Conservation (phyloP, 176 grass and related monocot genomes). For the Bromus sterilis region DNA sequence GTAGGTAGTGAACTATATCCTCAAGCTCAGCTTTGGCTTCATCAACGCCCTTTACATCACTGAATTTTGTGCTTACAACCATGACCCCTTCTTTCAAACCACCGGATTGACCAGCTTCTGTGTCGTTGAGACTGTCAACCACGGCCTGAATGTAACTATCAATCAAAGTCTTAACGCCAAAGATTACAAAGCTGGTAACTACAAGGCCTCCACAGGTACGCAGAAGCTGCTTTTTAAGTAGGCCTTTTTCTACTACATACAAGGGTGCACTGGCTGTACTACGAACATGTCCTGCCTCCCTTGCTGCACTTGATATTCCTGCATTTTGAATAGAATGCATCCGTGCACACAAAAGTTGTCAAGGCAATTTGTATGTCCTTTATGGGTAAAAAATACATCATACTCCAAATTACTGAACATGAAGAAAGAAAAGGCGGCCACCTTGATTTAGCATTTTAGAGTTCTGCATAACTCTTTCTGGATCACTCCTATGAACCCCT, state of each 20-base stretch:
- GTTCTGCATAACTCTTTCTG: slow-evolving; percentile 64
- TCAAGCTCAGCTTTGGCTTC: slow-evolving; percentile 86
- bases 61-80: slow-evolving; percentile 60
- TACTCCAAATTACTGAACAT: not conserved
- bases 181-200: slow-evolving; percentile 59
- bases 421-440: not conserved
- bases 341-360: not conserved
- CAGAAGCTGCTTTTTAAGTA: slow-evolving; percentile 80
- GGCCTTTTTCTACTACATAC: slow-evolving; percentile 62
- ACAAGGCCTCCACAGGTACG: slow-evolving; percentile 68
- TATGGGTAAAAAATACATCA: not conserved
- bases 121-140: not conserved
- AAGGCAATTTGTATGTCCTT: not conserved
- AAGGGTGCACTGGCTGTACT: slow-evolving; percentile 58
- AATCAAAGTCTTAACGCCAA: slow-evolving; percentile 3
- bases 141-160: not conserved
- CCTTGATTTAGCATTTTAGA: slow-evolving; percentile 39
- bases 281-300: slow-evolving; percentile 54
- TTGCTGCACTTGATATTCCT: slow-evolving; percentile 42
- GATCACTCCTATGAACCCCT: slow-evolving; percentile 55
- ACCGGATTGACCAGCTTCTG: slow-evolving; percentile 8
- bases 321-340: slow-evolving; percentile 6
- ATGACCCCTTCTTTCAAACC: slow-evolving; percentile 65
- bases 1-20: slow-evolving; percentile 88
- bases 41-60: slow-evolving; percentile 83